phyloP scores from a whole-genome alignment of 192 early-diverging fungal genomes.

The Coemansia sp. region DNA sequence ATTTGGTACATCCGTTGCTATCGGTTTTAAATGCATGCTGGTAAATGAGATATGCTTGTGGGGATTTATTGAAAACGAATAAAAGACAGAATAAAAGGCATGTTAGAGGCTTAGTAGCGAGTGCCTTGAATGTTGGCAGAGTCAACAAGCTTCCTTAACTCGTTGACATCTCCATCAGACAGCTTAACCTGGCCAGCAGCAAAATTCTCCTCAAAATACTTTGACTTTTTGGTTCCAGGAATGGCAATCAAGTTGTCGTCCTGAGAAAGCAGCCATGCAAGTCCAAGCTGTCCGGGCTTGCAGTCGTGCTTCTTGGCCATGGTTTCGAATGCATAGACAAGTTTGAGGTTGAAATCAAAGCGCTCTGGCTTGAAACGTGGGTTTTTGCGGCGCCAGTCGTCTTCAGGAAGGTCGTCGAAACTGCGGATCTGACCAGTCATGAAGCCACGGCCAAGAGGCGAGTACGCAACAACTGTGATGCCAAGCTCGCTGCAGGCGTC shows the following conservation, averaged over 20 bases:
- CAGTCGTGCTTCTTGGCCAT: conserved; percentile 59
- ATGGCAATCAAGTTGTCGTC: conserved; percentile 54
- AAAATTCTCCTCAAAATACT: conserved; percentile 49
- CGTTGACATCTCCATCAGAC: conserved; percentile 23
- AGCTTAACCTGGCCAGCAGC: conserved; percentile 35
- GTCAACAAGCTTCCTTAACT: conserved; percentile 31
- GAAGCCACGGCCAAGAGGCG: conserved; percentile 71
- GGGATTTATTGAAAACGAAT: too few relatives aligned
- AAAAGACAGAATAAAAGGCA: neutral
- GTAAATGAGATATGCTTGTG: too few relatives aligned
- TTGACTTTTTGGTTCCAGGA: conserved; percentile 58
- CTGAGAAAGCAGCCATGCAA: conserved; percentile 68
- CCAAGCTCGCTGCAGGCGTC: conserved; percentile 72
- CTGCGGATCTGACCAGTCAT: conserved; percentile 64
- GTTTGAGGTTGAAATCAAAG: conserved; percentile 60
- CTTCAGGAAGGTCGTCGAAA: conserved; percentile 57
- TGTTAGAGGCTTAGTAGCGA: conserved; percentile 21
- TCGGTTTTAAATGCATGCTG: too few relatives aligned
- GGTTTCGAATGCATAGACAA: conserved; percentile 56
- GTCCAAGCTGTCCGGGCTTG: conserved; percentile 54
- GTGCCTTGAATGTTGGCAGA: conserved; percentile 28
- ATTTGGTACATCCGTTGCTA: too few relatives aligned
- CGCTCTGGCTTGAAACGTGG: conserved; percentile 64
- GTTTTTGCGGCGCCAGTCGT: conserved; percentile 56
- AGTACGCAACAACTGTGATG: conserved; percentile 71